Percentiles rank a stretch among this genome's conserved stretches.
Evolutionary conservation across 2,329 filamentous ascomycete species (phyloP).

Genomic region (Fusarium coffeatum): DNA sequence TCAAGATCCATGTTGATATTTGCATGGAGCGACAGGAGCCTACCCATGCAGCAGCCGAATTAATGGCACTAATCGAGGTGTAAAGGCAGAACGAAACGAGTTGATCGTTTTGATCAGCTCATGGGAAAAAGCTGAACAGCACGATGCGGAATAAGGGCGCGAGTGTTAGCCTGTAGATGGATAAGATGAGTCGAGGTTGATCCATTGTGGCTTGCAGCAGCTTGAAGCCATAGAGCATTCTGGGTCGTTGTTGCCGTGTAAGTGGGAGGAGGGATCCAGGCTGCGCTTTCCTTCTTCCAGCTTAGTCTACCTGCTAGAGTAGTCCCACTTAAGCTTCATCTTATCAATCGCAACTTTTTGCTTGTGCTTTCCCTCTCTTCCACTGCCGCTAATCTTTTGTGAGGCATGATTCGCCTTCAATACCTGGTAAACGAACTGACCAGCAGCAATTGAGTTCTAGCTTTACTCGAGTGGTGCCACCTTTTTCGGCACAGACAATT

Average conservation of each 20-base stretch:
- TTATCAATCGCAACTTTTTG: conserved; percentile 42
- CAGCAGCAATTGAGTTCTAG: conserved; percentile 5
- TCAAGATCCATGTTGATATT: conserved; percentile 14
- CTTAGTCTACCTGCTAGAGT: not conserved
- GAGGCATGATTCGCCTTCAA: conserved; percentile 15
- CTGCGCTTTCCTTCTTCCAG: not conserved
- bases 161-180: conserved; percentile 20
- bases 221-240: conserved; percentile 28
- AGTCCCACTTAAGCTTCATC: conserved; percentile 31
- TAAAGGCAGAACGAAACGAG: conserved; percentile 9
- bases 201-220: conserved; percentile 34
- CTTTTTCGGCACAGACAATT: conserved; percentile 15
- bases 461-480: conserved; percentile 4
- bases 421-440: not conserved
- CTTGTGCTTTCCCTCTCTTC: not conserved
- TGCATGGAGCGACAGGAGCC: conserved; percentile 3
- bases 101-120: conserved; percentile 16
- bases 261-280: conserved; percentile 1
- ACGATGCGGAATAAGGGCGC: conserved; percentile 23
- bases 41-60: conserved; percentile 4
- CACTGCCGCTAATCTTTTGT: conserved; percentile 6
- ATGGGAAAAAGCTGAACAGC: conserved; percentile 12
- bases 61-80: conserved; percentile 12
- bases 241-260: conserved; percentile 12
- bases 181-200: conserved; percentile 24